Conservation (phyloP, 345 rosid species). For the Linum usitatissimum region DNA sequence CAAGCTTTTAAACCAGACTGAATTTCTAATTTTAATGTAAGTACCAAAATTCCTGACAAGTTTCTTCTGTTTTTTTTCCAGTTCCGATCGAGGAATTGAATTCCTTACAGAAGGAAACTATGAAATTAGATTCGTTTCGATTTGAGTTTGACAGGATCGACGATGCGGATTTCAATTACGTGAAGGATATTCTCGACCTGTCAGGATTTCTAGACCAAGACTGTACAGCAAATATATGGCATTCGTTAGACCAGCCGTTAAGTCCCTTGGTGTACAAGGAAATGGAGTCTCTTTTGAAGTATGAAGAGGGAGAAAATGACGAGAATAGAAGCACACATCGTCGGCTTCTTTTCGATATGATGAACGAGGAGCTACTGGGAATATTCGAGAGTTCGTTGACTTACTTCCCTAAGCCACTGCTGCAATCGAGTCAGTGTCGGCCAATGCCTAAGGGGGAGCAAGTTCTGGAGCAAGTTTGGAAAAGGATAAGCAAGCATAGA, state of each 20-base stretch:
- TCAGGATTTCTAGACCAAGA: slow-evolving; percentile 52
- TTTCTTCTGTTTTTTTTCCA: slow-evolving; percentile 3
- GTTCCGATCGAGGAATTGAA: slow-evolving; percentile 13
- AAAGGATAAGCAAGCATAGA: slow-evolving; percentile 29
- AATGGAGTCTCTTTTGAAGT: slow-evolving; percentile 26
- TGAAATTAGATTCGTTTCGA: slow-evolving; percentile 3
- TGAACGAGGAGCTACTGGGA: slow-evolving; percentile 47
- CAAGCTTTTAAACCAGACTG: neutral
- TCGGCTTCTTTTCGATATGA: slow-evolving; percentile 52
- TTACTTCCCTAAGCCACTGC: slow-evolving; percentile 47
- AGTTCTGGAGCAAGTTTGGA: slow-evolving; percentile 58
- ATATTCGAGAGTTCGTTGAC: slow-evolving; percentile 31
- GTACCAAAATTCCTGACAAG: slow-evolving; percentile 5
- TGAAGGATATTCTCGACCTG: slow-evolving; percentile 39
- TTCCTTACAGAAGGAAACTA: neutral
- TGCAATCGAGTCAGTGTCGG: slow-evolving; percentile 20
- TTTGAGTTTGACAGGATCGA: slow-evolving; percentile 18
- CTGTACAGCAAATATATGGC: slow-evolving; percentile 23
- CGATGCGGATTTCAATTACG: slow-evolving; percentile 39
- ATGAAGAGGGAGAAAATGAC: slow-evolving; percentile 15
- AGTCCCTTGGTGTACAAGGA: slow-evolving; percentile 48
- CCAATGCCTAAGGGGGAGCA: slow-evolving; percentile 34
- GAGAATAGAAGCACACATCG: slow-evolving; percentile 17
- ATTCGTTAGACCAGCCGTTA: slow-evolving; percentile 55
- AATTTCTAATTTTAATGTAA: neutral